Percentiles rank a stretch among this genome's conserved stretches.
These are phyloP conservation scores for Sindora glabra DNA, from an alignment of 306 rosid species.

Conservation along the genomic window DNA sequence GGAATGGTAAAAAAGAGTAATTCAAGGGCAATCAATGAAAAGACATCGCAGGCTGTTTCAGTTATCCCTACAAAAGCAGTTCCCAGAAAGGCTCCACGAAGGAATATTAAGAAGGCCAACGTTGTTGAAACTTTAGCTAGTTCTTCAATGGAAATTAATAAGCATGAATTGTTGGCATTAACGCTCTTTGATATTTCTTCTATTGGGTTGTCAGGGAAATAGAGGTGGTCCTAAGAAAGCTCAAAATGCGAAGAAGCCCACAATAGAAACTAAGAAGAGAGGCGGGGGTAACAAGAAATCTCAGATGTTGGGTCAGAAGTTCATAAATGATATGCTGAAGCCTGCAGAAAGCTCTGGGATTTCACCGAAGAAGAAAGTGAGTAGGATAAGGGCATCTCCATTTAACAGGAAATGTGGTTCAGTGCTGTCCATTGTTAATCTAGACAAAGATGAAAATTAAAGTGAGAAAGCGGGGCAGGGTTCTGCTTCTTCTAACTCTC, in stretches of 20 bases:
- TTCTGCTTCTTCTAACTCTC: no score
- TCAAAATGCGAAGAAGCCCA: conserved; percentile 38
- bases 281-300: conserved; percentile 30
- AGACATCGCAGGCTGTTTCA: neutral
- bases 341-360: conserved; percentile 40
- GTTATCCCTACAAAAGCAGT: conserved; percentile 33
- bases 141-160: conserved; percentile 59
- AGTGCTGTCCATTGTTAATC: conserved; percentile 37
- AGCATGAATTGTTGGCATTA: neutral
- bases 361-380: conserved; percentile 81
- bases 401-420: conserved; percentile 81
- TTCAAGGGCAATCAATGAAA: conserved; percentile 37
- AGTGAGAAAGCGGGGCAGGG: no score
- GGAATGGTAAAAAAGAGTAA: conserved; percentile 37
- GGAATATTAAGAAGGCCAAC: conserved; percentile 46
- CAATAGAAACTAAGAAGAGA: conserved; percentile 44
- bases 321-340: conserved; percentile 53
- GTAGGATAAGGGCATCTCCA: conserved; percentile 86
- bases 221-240: conserved; percentile 52
- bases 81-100: conserved; percentile 62
- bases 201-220: conserved; percentile 35
- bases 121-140: conserved; percentile 41
- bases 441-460: no score
- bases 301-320: conserved; percentile 53
- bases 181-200: no score